Evolutionary conservation across 2,329 filamentous ascomycete genomes (phyloP), one percentile per base, ranked within the genome.

Genomic region (Aureobasidium zeae): DNA sequence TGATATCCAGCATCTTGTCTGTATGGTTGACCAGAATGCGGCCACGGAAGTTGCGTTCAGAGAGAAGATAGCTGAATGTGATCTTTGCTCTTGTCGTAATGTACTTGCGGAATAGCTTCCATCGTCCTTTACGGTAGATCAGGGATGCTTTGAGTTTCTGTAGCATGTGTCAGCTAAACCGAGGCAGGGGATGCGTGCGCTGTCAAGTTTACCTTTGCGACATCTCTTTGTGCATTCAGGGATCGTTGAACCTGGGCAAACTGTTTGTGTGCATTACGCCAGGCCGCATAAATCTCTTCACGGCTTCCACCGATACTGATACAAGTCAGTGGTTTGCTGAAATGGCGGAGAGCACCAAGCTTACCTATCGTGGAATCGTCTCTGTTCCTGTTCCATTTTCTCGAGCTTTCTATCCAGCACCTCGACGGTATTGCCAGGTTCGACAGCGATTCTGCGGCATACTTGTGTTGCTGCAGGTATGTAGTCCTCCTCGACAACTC

Each of bases 21-120:
- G 71, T 67, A 64, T 96, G 89, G 55, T 94, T 80, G 30, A 94
- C 74, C 16, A 80, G 68, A 46, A 98, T 75, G 50, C 76, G 77
- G 45, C 91, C 91, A 32, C 87, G 79, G 65, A 94, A 98, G 16
- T 83, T 81, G 55, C 91, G 80, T 63, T 96, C 88, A 56, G 81
- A 86, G 46, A 98, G 76, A 11, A 96, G 74, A 57, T 91, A 93
- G 41, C 77, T 81, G 63, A 98, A 98, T 49, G 85, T 86, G 42
- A 83, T 81, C 37, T 86, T 81, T 33, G 91, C 85, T 44, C 83
- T 78, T n/a, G 82, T 77, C 26, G 87, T 89, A 55, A 98, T 95
- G 53, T 80, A 77, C 19, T 79, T 75, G 55, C 89, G 83, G 63
- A 98, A 96, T 38, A 74, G 71, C 45, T 77, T 72, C 83, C 87